phyloP scores from a whole-genome alignment of 2,329 filamentous ascomycete genomes.

The Microthyrium microscopicum region DNA sequence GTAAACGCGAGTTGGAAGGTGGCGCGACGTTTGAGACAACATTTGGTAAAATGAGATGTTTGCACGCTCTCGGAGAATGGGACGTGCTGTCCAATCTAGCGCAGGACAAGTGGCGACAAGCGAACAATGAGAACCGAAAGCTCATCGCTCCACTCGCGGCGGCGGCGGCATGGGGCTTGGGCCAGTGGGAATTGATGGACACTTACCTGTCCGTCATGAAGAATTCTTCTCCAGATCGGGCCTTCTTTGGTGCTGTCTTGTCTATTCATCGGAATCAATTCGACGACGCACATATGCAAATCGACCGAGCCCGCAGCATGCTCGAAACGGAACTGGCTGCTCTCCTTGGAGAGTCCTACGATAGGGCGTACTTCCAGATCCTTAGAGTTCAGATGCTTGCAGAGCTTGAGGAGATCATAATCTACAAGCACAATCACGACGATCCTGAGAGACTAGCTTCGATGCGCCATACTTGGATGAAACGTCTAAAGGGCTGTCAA shows the following conservation, averaged over 20 bases:
- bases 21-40: slow-evolving; percentile 74
- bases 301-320: slow-evolving; percentile 81
- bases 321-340: slow-evolving; percentile 92
- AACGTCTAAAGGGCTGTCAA: slow-evolving; percentile 82
- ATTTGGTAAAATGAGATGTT: slow-evolving; percentile 98
- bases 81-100: slow-evolving; percentile 78
- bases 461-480: slow-evolving; percentile 91
- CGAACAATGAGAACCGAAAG: slow-evolving; percentile 70
- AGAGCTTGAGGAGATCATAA: slow-evolving; percentile 93
- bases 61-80: slow-evolving; percentile 96
- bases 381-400: slow-evolving; percentile 98
- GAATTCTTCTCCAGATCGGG: slow-evolving; percentile 76
- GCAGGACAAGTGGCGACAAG: slow-evolving; percentile 86
- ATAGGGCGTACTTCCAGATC: slow-evolving; percentile 92
- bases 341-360: slow-evolving; percentile 95
- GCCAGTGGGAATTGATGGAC: slow-evolving; percentile 98
- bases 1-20: slow-evolving; percentile 63
- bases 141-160: slow-evolving; percentile 87
- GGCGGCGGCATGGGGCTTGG: slow-evolving; percentile 87
- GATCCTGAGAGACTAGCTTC: slow-evolving; percentile 77
- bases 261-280: slow-evolving; percentile 93
- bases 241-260: slow-evolving; percentile 94
- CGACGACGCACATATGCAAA: slow-evolving; percentile 72
- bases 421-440: slow-evolving; percentile 75
- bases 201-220: slow-evolving; percentile 94